Base-by-base conservation (phyloP, 2,329 filamentous ascomycete species). In the Lasiodiplodia sp. region DNA sequence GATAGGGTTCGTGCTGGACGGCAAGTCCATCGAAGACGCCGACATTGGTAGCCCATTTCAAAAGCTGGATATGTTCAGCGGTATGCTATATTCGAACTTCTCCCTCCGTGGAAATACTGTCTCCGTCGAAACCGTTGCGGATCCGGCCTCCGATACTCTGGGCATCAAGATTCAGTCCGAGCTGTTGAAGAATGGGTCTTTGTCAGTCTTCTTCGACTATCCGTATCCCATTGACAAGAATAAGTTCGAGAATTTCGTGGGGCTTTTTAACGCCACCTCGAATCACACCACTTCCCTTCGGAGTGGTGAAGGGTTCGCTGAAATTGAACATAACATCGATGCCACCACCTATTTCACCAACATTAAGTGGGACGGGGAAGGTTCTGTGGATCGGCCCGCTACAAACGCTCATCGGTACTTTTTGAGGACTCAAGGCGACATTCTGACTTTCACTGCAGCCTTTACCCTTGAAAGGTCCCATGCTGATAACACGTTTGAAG, bases 191-290 rank as follows among this genome's bases (percentile, higher is more conserved):
- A 70, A 71, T 1, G 80, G 78, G 0, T 71, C 73, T 4, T 72
- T 87, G 8, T 81, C 83, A 0, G 72, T 87, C 6, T 86, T 86
- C 71, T 81, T 87, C 67, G 85, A 87, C 66, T 87, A 85, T 67
- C 85, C 86, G 2, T 83, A 84, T 66, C 79, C 84, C 23, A 83
- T 80, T 18, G 79, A 79, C 12, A 74, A 75, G 31, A 83, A 85
- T 71, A 87, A 87, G 71, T 87, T 87, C 68, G 84, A 87, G 47
- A 84, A 84, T 2, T 87, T 84, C 69, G 85, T 87, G 1, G 85
- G 85, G 1, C 74, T 85, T 4, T 86, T 83, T 75, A 84, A 86
- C 72, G 81, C 80, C 5, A 83, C 84, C 0, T 74, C 75, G 6
- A 80, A 80, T 16, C 84, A 87, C 70, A 79, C 73, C 2, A 86